A percentile compares a stretch with the other conserved stretches of the same genome.
Conservation (phyloP, 805 yeast species). For the Wickerhamiella vanderwaltii region DNA sequence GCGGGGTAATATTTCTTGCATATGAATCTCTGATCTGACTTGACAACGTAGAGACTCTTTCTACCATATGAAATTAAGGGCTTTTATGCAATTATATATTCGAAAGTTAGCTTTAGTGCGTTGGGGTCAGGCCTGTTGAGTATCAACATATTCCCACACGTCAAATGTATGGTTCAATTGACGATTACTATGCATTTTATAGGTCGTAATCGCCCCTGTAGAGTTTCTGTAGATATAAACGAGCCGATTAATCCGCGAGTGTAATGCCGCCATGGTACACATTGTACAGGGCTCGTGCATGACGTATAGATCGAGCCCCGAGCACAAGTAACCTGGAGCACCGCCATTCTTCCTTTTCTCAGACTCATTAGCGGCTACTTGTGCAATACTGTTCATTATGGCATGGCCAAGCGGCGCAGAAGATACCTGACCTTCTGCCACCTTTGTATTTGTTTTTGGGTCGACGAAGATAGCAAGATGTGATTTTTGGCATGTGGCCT, state of each 20-base stretch:
- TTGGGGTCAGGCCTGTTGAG: no score
- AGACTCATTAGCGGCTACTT: slow-evolving; percentile 47
- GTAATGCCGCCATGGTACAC: slow-evolving; percentile 94
- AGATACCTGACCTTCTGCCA: slow-evolving; percentile 31
- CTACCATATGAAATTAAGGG: no score
- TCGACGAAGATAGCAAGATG: slow-evolving; percentile 46
- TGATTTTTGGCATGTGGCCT: slow-evolving; percentile 2
- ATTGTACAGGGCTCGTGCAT: slow-evolving; percentile 94
- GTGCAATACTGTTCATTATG: slow-evolving; percentile 55
- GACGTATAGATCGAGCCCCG: slow-evolving; percentile 64
- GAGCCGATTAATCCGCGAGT: slow-evolving; percentile 66
- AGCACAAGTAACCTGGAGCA: slow-evolving; percentile 49
- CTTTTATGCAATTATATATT: no score
- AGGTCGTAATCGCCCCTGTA: slow-evolving; percentile 47
- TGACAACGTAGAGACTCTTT: no score
- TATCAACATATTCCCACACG: slow-evolving; percentile 44
- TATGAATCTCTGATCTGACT: no score
- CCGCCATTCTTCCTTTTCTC: slow-evolving; percentile 27
- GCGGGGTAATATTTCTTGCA: no score
- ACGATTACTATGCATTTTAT: slow-evolving; percentile 61
- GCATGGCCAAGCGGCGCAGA: slow-evolving; percentile 53
- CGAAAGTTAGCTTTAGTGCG: no score
- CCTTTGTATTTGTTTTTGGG: slow-evolving; percentile 35
- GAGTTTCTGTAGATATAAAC: slow-evolving; percentile 32
- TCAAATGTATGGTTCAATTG: slow-evolving; percentile 81